Evolutionary conservation across 345 rosid species (phyloP).

Genomic region (Ceriops decandra): DNA sequence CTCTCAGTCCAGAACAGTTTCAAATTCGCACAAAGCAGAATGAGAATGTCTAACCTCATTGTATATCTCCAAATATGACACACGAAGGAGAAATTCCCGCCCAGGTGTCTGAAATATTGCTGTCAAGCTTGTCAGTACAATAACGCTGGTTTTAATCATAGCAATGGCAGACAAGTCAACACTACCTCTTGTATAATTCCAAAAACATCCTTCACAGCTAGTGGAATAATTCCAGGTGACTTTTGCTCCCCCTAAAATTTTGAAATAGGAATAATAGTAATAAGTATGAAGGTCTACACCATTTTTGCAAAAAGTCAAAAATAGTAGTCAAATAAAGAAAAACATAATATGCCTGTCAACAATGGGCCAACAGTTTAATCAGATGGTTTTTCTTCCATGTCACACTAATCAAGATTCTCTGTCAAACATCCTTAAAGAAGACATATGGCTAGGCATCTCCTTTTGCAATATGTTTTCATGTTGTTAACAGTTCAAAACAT

Average conservation of each 20-base stretch:
- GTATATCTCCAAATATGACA: slow-evolving; percentile 94
- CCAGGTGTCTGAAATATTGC: slow-evolving; percentile 66
- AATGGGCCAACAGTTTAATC: background rate
- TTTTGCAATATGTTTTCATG: background rate
- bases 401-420: background rate
- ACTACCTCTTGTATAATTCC: slow-evolving; percentile 92
- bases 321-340: slow-evolving; percentile 1
- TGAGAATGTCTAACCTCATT: slow-evolving; percentile 62
- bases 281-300: slow-evolving; percentile 4
- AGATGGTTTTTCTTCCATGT: background rate
- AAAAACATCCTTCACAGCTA: slow-evolving; percentile 93
- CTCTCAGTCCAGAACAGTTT: background rate
- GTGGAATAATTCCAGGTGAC: slow-evolving; percentile 89
- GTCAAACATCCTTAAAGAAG: background rate
- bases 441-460: background rate
- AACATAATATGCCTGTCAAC: background rate
- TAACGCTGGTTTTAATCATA: slow-evolving; percentile 5
- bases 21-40: background rate
- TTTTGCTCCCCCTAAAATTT: slow-evolving; percentile 83
- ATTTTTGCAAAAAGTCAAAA: background rate
- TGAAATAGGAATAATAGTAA: background rate
- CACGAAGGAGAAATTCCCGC: slow-evolving; percentile 92
- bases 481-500: background rate
- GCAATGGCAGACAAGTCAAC: slow-evolving; percentile 3
- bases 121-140: slow-evolving; percentile 10